Conservation (phyloP, 2,329 filamentous ascomycete species). For the Apiospora sp. region DNA sequence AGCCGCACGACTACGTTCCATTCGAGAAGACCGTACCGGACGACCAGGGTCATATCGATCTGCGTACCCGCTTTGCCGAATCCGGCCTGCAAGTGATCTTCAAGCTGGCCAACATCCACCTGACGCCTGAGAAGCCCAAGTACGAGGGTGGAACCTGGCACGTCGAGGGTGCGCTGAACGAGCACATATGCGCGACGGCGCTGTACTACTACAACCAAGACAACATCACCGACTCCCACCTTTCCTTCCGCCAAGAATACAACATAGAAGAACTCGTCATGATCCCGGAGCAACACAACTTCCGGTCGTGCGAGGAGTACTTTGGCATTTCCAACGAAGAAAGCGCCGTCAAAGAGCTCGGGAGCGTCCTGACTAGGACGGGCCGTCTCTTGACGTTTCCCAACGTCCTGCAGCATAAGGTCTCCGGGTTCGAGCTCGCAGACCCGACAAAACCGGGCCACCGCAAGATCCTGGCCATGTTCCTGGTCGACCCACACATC, state of each 20-base stretch:
- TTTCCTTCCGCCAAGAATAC: constrained; percentile 53
- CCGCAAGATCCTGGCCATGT: constrained; percentile 66
- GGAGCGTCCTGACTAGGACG: constrained; percentile 34
- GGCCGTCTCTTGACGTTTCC: constrained; percentile 38
- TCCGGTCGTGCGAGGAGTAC: constrained; percentile 24
- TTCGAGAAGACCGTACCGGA: neutral
- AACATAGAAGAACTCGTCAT: neutral
- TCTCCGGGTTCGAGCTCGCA: constrained; percentile 55
- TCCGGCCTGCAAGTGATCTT: constrained; percentile 55
- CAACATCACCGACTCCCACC: constrained; percentile 60
- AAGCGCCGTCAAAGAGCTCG: constrained; percentile 34
- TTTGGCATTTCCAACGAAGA: neutral
- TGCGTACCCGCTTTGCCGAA: neutral
- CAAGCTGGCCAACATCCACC: constrained; percentile 66
- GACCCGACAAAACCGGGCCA: constrained; percentile 63
- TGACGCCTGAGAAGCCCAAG: constrained; percentile 62
- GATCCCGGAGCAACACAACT: constrained; percentile 19
- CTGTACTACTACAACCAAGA: constrained; percentile 46
- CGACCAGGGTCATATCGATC: neutral
- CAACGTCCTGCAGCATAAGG: constrained; percentile 51
- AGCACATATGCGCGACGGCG: constrained; percentile 34
- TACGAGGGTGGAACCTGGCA: constrained; percentile 59
- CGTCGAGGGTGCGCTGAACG: constrained; percentile 34
- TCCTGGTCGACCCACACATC: constrained; percentile 64
- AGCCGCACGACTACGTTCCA: neutral